Conservation (phyloP, 1,284 basidiomycete species). For the Pseudozyma pruni region DNA sequence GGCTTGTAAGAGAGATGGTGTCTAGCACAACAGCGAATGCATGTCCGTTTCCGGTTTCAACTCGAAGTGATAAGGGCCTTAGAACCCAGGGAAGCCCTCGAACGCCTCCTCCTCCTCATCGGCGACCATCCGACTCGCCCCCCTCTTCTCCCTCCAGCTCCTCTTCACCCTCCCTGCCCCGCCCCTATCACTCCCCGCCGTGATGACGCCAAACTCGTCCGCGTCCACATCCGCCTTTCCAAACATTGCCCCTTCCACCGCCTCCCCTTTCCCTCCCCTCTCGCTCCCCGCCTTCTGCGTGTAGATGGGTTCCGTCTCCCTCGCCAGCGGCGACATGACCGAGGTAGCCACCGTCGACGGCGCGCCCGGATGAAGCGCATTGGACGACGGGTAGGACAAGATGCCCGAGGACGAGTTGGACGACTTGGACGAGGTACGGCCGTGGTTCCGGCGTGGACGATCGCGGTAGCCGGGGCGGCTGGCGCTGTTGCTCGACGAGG, state of each 20-base stretch:
- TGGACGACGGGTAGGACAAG: slow-evolving; percentile 19
- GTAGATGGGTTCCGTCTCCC: slow-evolving; percentile 31
- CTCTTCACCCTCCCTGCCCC: slow-evolving; percentile 34
- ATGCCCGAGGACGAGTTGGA: slow-evolving; percentile 40
- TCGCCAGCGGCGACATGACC: slow-evolving; percentile 3
- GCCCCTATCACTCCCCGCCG: slow-evolving; percentile 27
- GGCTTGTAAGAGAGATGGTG: too few relatives aligned
- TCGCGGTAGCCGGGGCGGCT: slow-evolving; percentile 45
- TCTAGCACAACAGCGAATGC: too few relatives aligned
- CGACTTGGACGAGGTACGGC: slow-evolving; percentile 36
- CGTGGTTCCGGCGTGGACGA: slow-evolving; percentile 44
- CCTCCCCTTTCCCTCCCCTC: neutral
- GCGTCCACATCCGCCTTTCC: slow-evolving; percentile 28
- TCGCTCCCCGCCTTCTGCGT: neutral
- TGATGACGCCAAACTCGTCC: slow-evolving; percentile 39
- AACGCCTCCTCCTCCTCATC: slow-evolving; percentile 12
- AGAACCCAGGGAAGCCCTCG: slow-evolving; percentile 43
- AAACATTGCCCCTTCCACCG: slow-evolving; percentile 9
- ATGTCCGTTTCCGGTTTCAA: neutral
- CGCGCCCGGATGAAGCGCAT: slow-evolving; percentile 4
- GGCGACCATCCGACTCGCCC: neutral
- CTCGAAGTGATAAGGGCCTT: neutral
- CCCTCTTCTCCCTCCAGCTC: slow-evolving; percentile 32
- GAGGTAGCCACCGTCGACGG: slow-evolving; percentile 19
- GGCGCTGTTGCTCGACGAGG: slow-evolving; percentile 32